Conservation (phyloP, 768 basidiomycete genomes). For the Sistotremastrum niveocremeum region DNA sequence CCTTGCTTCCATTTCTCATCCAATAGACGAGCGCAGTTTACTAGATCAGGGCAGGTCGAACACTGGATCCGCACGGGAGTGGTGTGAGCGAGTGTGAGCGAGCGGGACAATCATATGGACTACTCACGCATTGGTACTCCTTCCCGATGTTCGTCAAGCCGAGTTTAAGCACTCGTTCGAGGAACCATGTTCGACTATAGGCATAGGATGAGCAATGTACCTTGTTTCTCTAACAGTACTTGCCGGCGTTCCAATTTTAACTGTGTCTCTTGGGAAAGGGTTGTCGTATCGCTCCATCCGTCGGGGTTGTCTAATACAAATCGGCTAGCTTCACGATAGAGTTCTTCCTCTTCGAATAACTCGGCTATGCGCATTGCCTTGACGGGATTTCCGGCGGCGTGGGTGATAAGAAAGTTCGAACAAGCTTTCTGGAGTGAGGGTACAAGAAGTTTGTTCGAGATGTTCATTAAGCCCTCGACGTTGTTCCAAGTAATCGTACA, state of each 20-base stretch:
- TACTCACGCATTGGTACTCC: constrained; percentile 78
- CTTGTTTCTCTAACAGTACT: constrained; percentile 7
- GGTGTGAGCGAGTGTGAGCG: neutral
- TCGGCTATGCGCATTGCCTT: constrained; percentile 90
- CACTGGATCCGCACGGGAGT: constrained; percentile 34
- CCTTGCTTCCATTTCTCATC: constrained; percentile 93
- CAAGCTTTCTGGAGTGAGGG: constrained; percentile 72
- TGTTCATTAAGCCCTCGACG: constrained; percentile 82
- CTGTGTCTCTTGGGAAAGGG: constrained; percentile 68
- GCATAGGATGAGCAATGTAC: neutral
- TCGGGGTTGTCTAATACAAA: constrained; percentile 90
- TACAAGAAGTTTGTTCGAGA: constrained; percentile 79
- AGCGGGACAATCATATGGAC: constrained; percentile 12
- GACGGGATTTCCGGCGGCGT: constrained; percentile 85
- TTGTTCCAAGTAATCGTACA: constrained; percentile 95
- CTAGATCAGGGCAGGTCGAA: constrained; percentile 67
- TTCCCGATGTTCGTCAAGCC: constrained; percentile 79
- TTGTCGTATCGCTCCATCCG: constrained; percentile 70
- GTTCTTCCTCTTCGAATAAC: constrained; percentile 77
- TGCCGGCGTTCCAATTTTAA: constrained; percentile 83
- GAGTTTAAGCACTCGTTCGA: constrained; percentile 86
- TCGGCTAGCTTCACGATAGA: constrained; percentile 81
- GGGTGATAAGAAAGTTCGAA: constrained; percentile 76
- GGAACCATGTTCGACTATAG: constrained; percentile 79
- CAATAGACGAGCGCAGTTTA: constrained; percentile 64